Evolutionary conservation across 2,329 filamentous ascomycete species (phyloP).

Genomic region (Paecilomyces niveus): DNA sequence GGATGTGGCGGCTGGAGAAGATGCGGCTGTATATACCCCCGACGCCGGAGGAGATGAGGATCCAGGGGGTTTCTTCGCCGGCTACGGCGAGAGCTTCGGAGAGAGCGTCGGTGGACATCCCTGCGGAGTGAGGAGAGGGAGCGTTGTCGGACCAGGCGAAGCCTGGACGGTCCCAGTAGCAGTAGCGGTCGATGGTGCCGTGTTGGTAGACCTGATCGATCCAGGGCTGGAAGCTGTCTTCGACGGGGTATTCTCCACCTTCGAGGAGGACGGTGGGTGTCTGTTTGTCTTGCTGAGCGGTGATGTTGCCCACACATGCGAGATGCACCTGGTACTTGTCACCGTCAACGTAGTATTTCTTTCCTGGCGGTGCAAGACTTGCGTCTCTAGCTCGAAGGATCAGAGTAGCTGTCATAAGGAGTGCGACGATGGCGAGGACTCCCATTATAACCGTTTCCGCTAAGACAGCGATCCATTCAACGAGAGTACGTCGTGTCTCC

Average conservation of each 20-base stretch:
- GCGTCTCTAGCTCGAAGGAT: constrained; percentile 75
- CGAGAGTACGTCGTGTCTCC: constrained; percentile 73
- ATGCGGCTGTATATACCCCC: constrained; percentile 86
- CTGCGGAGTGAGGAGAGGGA: constrained; percentile 85
- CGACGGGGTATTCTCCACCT: constrained; percentile 71
- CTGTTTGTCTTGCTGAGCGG: constrained; percentile 45
- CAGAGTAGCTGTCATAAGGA: constrained; percentile 73
- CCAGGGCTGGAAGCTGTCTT: constrained; percentile 72
- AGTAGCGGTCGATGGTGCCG: constrained; percentile 79
- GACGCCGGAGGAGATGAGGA: constrained; percentile 77
- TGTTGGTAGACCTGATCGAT: constrained; percentile 69
- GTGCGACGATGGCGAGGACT: constrained; percentile 58
- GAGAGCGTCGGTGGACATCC: constrained; percentile 83
- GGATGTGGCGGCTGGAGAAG: constrained; percentile 75
- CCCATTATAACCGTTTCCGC: constrained; percentile 64
- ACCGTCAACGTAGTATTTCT: constrained; percentile 72
- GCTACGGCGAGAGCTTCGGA: constrained; percentile 76
- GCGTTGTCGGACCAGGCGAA: constrained; percentile 85
- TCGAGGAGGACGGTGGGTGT: constrained; percentile 81
- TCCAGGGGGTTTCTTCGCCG: constrained; percentile 81
- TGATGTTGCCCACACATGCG: constrained; percentile 68
- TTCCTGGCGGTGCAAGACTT: constrained; percentile 64
- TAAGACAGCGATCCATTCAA: constrained; percentile 78
- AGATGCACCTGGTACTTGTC: constrained; percentile 83
- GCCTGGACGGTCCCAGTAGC: constrained; percentile 90